Evolutionary conservation across 768 basidiomycete species (phyloP).

Genomic region (Nidularia pulvinata): DNA sequence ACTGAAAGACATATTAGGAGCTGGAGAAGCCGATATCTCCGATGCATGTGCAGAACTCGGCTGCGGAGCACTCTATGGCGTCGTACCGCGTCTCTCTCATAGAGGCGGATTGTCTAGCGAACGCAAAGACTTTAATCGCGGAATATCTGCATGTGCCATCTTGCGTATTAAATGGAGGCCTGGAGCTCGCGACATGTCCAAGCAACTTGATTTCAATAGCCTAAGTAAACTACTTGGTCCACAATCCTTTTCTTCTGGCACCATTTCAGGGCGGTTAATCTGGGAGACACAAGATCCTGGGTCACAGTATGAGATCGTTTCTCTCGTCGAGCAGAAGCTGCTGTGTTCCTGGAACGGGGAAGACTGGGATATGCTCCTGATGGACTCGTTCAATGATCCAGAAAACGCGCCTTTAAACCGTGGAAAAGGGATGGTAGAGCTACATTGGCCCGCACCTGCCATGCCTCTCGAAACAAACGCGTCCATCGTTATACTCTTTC

Average conservation of each 20-base stretch:
- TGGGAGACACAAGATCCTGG: neutral
- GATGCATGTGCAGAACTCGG: neutral
- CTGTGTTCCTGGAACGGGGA: neutral
- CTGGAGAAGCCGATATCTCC: neutral
- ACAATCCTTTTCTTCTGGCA: neutral
- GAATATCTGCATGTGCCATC: neutral
- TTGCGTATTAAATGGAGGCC: neutral
- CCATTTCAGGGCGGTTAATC: neutral
- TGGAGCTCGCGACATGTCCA: neutral
- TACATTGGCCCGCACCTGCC: neutral
- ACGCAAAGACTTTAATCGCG: neutral
- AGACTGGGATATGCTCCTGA: neutral
- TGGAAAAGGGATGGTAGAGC: neutral
- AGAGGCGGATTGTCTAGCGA: neutral
- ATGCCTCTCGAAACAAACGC: neutral
- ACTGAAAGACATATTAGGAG: neutral
- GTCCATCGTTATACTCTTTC: neutral
- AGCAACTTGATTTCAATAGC: neutral
- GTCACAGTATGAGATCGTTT: neutral
- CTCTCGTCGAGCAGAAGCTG: neutral
- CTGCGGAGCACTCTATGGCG: neutral
- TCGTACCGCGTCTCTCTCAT: neutral
- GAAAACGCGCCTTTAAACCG: neutral
- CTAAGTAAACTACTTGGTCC: neutral
- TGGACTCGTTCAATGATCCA: neutral